Percentiles rank a stretch among this genome's conserved stretches.
These are phyloP conservation scores for Drechslera avenae DNA, from an alignment of 2,329 filamentous ascomycete genomes.

Conservation along the genomic window DNA sequence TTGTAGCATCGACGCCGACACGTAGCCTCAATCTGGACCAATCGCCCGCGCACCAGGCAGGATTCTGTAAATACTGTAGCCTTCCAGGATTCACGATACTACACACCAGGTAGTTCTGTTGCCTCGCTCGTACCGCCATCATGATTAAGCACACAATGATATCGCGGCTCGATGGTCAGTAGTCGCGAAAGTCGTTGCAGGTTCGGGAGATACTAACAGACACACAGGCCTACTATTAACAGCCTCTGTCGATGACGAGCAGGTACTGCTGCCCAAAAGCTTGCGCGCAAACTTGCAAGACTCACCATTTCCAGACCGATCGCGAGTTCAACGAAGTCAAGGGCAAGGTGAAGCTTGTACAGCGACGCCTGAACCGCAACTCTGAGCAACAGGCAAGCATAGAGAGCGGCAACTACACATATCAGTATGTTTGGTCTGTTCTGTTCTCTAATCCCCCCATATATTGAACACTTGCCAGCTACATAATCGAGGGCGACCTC, in stretches of 20 bases:
- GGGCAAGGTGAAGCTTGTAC: constrained; percentile 84
- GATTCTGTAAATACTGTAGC: too few species aligned
- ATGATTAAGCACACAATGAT: constrained; percentile 97
- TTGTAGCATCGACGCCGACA: constrained; percentile 31
- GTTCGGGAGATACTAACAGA: constrained; percentile 23
- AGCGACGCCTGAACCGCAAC: constrained; percentile 85
- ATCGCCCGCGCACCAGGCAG: not conserved
- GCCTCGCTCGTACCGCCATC: constrained; percentile 1
- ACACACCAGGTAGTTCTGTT: not conserved
- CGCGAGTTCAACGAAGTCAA: constrained; percentile 85
- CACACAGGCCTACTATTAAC: constrained; percentile 84
- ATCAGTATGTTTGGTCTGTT: constrained; percentile 70
- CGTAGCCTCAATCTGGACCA: constrained; percentile 33
- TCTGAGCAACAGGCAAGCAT: constrained; percentile 91
- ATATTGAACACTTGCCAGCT: constrained; percentile 58
- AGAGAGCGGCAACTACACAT: constrained; percentile 79
- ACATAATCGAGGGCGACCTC: constrained; percentile 80
- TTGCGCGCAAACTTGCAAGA: not conserved
- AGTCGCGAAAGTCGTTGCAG: constrained; percentile 6
- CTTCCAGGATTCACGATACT: not conserved
- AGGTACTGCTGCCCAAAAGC: constrained; percentile 54
- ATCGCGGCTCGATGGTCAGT: constrained; percentile 81
- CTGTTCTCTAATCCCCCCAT: not conserved
- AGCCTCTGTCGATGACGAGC: constrained; percentile 90
- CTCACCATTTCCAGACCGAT: constrained; percentile 60